Evolutionary conservation across 2,329 filamentous ascomycete genomes (phyloP).

Genomic region (Tolypocladium ovalisporum): DNA sequence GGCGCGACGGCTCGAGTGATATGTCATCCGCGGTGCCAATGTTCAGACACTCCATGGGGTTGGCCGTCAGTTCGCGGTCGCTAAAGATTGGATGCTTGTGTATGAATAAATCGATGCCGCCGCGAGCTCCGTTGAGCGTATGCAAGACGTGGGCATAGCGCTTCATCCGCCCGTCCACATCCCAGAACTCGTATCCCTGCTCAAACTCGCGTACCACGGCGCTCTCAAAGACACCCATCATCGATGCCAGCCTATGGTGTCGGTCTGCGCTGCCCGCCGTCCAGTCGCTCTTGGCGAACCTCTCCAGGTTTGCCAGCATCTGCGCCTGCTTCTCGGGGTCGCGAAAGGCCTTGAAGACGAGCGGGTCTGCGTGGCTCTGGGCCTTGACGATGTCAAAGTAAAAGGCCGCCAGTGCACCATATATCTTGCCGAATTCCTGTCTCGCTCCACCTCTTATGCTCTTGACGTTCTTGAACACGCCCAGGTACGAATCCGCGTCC

Average conservation of each 20-base stretch:
- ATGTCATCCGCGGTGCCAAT: conserved; percentile 54
- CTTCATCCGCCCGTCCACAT: conserved; percentile 80
- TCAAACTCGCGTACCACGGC: conserved; percentile 87
- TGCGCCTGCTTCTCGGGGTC: conserved; percentile 85
- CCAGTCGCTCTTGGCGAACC: conserved; percentile 73
- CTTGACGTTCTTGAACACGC: conserved; percentile 56
- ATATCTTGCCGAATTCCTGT: conserved; percentile 83
- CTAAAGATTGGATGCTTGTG: conserved; percentile 79
- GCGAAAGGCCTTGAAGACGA: conserved; percentile 76
- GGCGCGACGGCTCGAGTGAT: conserved; percentile 66
- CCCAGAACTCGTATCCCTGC: conserved; percentile 79
- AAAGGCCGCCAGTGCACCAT: conserved; percentile 78
- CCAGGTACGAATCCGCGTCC: conserved; percentile 55
- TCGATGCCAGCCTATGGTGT: conserved; percentile 60
- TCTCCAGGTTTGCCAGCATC: conserved; percentile 71
- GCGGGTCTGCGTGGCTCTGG: conserved; percentile 64
- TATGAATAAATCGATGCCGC: conserved; percentile 74
- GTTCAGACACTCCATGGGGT: conserved; percentile 73
- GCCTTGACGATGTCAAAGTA: conserved; percentile 72
- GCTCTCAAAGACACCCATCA: conserved; percentile 78
- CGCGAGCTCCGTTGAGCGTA: conserved; percentile 67
- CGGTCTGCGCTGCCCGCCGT: conserved; percentile 61
- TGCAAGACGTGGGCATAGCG: conserved; percentile 81
- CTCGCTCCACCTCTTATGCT: conserved; percentile 79
- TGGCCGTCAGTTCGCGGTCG: conserved; percentile 54